Evolutionary conservation across 371 early-diverging fungal genomes (phyloP).

Genomic region (Mortierella sp.): DNA sequence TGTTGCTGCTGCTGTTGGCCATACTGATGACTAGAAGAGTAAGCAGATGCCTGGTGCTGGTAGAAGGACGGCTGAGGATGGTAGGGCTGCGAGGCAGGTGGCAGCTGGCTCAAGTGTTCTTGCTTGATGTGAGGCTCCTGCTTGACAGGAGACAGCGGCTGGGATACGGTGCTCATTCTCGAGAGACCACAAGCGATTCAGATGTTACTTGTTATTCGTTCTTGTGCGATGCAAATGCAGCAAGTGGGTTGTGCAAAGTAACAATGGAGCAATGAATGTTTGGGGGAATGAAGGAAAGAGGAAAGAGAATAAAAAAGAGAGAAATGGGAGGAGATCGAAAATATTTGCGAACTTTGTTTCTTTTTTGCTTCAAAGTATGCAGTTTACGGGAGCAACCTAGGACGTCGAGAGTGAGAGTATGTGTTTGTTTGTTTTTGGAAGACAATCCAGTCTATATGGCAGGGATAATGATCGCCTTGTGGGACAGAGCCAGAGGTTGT

Average conservation of each 20-base stretch:
- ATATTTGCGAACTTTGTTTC: no score
- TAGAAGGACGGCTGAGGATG: constrained; percentile 22
- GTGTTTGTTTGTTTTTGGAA: no score
- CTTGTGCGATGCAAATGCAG: background rate
- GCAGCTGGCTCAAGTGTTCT: constrained; percentile 16
- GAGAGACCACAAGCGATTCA: constrained; percentile 1
- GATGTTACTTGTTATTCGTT: background rate
- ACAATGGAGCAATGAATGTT: background rate
- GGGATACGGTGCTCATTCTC: constrained; percentile 25
- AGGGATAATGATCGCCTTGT: no score
- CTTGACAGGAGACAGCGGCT: constrained; percentile 27
- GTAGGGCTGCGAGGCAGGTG: constrained; percentile 20
- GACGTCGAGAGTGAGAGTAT: no score
- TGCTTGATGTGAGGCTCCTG: constrained; percentile 44
- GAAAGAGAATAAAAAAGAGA: constrained; percentile 8
- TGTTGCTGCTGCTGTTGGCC: constrained; percentile 11
- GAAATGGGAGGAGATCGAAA: no score
- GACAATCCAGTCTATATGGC: no score
- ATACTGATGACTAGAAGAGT: constrained; percentile 14
- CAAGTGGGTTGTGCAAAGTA: no score
- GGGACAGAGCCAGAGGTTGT: no score
- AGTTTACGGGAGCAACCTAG: no score
- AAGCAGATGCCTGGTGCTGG: constrained; percentile 12
- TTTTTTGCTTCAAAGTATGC: no score
- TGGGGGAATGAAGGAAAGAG: background rate